Evolutionary conservation across 2,329 filamentous ascomycete genomes (phyloP), one percentile per base, ranked within the genome.

Genomic region (Trichoderma afroharzianum): DNA sequence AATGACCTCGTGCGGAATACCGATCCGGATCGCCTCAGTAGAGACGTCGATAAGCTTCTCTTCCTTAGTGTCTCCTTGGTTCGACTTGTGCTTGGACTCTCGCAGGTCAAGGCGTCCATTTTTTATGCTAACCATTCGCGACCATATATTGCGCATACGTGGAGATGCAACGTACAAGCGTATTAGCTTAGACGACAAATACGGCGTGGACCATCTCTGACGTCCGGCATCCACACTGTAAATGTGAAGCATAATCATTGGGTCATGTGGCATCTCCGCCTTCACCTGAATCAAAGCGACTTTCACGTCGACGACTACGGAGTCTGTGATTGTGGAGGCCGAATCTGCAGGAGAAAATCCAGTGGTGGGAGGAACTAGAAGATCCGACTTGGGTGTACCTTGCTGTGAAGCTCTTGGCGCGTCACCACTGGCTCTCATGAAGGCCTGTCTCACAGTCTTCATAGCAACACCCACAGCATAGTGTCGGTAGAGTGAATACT

Each of bases 401-500:
- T 77, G 79, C 76, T 78, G 81, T 75, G 74, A 80, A 57, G 66
- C 78, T 72, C 78, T 75, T 8, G 79, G 76, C n/a, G 76, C 57
- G 72, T 87, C 85, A 30, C 80, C 82, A 47, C 82, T 81, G 1
- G 87, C 86, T 71, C 82, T 85, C 79, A 88, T 81, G 74, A 95
- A 93, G 0, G 92, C 91, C 77, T 90, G 90, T 68, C 87, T 87
- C 28, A 99, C 80, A 3, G 97, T 93, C 78, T 90, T 91, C 28
- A 88, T 84, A 9, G 95, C 96, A 72, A 98, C 90, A 1, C 94
- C 93, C 30, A 97, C 87, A 0, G 95, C 92, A 78, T 98, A 99
- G 79, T 97, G 95, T 4, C 95, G 91, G 80, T 97, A 97, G 0
- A 99, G 87, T 0, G 97, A 99, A 79, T 98, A 98, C 64, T 97